Conservation (phyloP, 768 basidiomycete species). For the Rhizopogon roseolus region DNA sequence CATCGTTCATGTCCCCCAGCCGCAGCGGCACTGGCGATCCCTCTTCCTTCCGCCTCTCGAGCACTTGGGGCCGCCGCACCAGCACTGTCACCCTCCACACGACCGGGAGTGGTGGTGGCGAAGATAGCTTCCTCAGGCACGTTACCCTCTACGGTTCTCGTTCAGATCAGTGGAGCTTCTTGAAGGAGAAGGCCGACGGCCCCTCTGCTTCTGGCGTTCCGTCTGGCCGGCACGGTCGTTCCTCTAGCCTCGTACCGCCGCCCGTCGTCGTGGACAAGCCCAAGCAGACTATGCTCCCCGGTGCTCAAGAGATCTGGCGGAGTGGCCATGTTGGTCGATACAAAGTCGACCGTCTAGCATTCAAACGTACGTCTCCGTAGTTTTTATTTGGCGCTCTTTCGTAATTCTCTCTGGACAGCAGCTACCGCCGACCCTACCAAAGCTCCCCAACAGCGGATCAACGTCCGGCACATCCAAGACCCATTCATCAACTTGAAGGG, state of each 20-base stretch:
- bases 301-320: constrained; percentile 58
- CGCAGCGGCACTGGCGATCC: constrained; percentile 10
- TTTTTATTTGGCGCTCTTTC: not conserved
- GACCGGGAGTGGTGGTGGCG: constrained; percentile 21
- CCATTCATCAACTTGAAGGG: constrained; percentile 31
- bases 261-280: constrained; percentile 10
- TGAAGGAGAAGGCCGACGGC: constrained; percentile 43
- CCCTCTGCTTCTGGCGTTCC: constrained; percentile 10
- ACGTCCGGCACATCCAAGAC: constrained; percentile 51
- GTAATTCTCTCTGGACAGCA: constrained; percentile 19
- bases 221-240: constrained; percentile 19
- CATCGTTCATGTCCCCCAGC: constrained; percentile 16
- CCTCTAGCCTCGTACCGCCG: constrained; percentile 10
- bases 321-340: constrained; percentile 61
- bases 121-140: constrained; percentile 36
- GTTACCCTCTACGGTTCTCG: constrained; percentile 38
- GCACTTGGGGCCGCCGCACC: constrained; percentile 17
- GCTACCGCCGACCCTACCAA: constrained; percentile 45
- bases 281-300: constrained; percentile 15
- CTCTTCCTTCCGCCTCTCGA: constrained; percentile 1
- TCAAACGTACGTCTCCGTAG: constrained; percentile 28
- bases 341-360: constrained; percentile 45
- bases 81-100: constrained; percentile 29
- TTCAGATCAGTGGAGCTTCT: constrained; percentile 55
- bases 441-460: constrained; percentile 64